Evolutionary conservation across 345 rosid species (phyloP).

Genomic region (Arabidopsis thaliana): DNA sequence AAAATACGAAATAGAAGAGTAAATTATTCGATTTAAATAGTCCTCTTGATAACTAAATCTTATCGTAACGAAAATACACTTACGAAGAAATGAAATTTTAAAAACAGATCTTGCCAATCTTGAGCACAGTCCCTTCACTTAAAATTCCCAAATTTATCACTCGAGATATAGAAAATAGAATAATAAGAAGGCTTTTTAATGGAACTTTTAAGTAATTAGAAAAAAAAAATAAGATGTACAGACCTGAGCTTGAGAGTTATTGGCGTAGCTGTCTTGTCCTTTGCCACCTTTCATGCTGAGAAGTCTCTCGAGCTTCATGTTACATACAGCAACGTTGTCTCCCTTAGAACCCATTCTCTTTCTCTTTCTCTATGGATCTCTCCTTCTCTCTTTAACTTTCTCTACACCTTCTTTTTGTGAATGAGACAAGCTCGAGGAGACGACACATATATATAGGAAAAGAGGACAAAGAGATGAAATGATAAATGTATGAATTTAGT

Average conservation of each 20-base stretch:
- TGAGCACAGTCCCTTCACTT: conserved; percentile 4
- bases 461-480: conserved; percentile 32
- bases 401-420: conserved; percentile 24
- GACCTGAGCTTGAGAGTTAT: conserved; percentile 98
- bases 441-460: conserved; percentile 36
- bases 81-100: background rate
- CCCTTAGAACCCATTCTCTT: conserved; percentile 57
- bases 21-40: background rate
- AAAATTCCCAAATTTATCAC: conserved; percentile 2
- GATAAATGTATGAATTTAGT: conserved; percentile 22
- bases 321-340: conserved; percentile 67
- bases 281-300: conserved; percentile 97
- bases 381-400: conserved; percentile 8
- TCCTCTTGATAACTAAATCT: background rate
- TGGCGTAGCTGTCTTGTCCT: conserved; percentile 92
- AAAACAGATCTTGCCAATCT: background rate
- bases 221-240: background rate
- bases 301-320: conserved; percentile 77
- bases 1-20: background rate
- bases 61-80: background rate
- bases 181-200: background rate
- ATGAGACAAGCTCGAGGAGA: conserved; percentile 31
- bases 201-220: background rate
- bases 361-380: conserved; percentile 17
- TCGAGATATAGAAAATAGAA: background rate